Evolutionary conservation across 495 filamentous ascomycete genomes (phyloP), one percentile per base, ranked within the genome.

Genomic region (Aspergillus diversus): DNA sequence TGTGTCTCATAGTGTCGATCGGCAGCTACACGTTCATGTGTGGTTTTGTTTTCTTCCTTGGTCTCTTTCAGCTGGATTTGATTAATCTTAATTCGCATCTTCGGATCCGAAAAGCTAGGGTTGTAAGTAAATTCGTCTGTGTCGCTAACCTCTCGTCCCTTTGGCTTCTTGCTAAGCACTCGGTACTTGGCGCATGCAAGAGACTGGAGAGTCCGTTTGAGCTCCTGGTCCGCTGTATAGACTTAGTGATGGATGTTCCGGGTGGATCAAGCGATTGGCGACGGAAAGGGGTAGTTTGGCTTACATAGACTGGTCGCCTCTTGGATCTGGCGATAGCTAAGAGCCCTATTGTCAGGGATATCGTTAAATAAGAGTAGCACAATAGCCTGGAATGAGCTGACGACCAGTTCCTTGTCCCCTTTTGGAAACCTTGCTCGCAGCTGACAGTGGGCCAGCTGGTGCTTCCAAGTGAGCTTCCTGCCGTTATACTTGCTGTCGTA

Each of bases 41-140:
- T 98, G 67, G 89, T 90, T 73, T 92, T 89, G 73, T 97, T 97
- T 79, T 99, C 95, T 68, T 90, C 81, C 62, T 85, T 86, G 7
- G 96, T 98, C 77, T 98, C 96, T 73, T 93, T 94, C 52, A 97
- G 83, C 76, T 99, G 96, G 61, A 99, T 92, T 75, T 96, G 92
- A 77, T 98, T 99, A 81, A 98, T 97, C 80, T 99, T 98, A 76
- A 99, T 88, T 60, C 92, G 89, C 76, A 89, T 91, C 76, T 97
- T 96, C 33, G 84, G 82, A 66, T 97, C 89, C 16, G 77, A 77
- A 75, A 99, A 99, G 16, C 67, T 71, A 32, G 80, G 64, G 75
- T 98, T 98, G 63, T 95, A 84, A 0, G 81, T 81, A 69, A 99
- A 99, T 12, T 84, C 86, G 72, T 99, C 95, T 5, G 83, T 90